phyloP scores from a whole-genome alignment of 2,329 filamentous ascomycete species.

The Cordyceps tenuipes region DNA sequence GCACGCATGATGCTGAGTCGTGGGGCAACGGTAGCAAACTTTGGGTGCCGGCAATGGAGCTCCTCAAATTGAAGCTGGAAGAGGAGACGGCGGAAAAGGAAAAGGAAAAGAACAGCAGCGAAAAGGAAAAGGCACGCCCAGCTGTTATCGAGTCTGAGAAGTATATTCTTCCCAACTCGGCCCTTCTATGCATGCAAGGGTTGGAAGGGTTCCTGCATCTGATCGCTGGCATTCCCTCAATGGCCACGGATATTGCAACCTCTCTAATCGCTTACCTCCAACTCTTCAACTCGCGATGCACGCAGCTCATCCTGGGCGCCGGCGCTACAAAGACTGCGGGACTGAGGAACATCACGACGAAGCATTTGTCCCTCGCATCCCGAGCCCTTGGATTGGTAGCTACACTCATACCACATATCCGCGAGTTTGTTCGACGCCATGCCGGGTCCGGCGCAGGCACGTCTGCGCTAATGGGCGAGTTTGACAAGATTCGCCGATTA shows the following conservation, averaged over 20 bases:
- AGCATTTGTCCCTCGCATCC: constrained; percentile 84
- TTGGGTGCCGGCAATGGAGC: constrained; percentile 42
- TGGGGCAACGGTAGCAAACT: constrained; percentile 58
- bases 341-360: constrained; percentile 91
- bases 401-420: constrained; percentile 77
- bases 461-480: constrained; percentile 64
- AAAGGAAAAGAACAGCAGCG: constrained; percentile 15
- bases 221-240: constrained; percentile 76
- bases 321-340: constrained; percentile 84
- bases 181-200: constrained; percentile 69
- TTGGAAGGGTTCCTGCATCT: constrained; percentile 78
- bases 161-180: constrained; percentile 79
- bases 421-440: constrained; percentile 84
- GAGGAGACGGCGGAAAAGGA: constrained; percentile 26
- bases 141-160: constrained; percentile 77
- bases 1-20: constrained; percentile 58
- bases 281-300: constrained; percentile 90
- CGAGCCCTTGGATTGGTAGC: constrained; percentile 85
- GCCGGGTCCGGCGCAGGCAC: constrained; percentile 43
- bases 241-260: constrained; percentile 73
- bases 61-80: constrained; percentile 26
- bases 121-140: constrained; percentile 57
- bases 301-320: constrained; percentile 91
- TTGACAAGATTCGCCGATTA: constrained; percentile 76
- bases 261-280: constrained; percentile 80